These are phyloP conservation scores for Mucor indicus DNA, from an alignment of 371 early-diverging fungal species.

Conservation along the genomic window DNA sequence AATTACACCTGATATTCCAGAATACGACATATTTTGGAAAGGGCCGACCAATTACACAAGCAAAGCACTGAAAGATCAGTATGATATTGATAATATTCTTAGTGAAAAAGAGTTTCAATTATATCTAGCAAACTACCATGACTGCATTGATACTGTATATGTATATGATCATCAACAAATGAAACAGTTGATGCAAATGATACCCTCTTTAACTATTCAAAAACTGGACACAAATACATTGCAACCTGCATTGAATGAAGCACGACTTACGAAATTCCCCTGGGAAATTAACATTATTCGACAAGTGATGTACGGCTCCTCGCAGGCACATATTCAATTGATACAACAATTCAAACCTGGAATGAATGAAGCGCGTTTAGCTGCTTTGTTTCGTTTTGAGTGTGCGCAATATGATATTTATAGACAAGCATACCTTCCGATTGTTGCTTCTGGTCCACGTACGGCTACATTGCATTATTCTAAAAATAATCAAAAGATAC, in stretches of 20 bases:
- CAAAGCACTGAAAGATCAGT: constrained; percentile 28
- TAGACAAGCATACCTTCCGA: constrained; percentile 54
- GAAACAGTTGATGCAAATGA: neutral
- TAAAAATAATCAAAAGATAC: constrained; percentile 40
- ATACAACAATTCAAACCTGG: constrained; percentile 43
- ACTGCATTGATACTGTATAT: constrained; percentile 25
- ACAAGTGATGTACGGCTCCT: constrained; percentile 23
- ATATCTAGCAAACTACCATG: constrained; percentile 21
- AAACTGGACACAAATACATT: constrained; percentile 1
- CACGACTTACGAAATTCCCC: constrained; percentile 50
- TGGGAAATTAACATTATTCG: constrained; percentile 51
- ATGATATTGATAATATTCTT: constrained; percentile 45
- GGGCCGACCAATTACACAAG: constrained; percentile 28
- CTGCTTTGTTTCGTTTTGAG: constrained; percentile 54
- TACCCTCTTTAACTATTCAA: neutral
- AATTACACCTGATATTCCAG: constrained; percentile 41
- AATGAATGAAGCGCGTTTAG: constrained; percentile 54
- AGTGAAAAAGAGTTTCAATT: constrained; percentile 26
- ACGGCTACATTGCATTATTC: constrained; percentile 60
- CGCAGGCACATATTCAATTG: constrained; percentile 46
- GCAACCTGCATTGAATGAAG: constrained; percentile 34
- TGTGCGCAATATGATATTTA: constrained; percentile 45
- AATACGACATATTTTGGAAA: constrained; percentile 45
- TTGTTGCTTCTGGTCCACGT: constrained; percentile 58
- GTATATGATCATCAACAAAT: constrained; percentile 14